Evolutionary conservation across 768 basidiomycete genomes (phyloP).

Genomic region (Mycena rebaudengoi): DNA sequence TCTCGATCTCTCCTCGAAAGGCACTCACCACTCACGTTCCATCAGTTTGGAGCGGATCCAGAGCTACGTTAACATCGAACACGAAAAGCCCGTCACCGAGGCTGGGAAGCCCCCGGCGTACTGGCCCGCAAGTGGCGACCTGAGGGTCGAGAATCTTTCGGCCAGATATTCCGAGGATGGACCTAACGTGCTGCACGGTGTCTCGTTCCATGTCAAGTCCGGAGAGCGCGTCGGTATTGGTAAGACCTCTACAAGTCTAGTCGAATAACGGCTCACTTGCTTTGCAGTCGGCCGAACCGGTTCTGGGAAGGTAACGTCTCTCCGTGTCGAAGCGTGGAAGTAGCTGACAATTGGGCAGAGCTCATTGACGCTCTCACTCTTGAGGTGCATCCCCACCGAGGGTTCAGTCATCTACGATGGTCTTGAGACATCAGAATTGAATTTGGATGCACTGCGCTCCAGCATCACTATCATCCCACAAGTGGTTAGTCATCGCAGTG

Average conservation of each 20-base stretch:
- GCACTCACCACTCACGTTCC: neutral
- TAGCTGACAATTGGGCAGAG: constrained; percentile 44
- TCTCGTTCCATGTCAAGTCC: constrained; percentile 48
- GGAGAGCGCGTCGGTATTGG: constrained; percentile 59
- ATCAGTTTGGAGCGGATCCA: constrained; percentile 26
- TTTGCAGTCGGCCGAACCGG: constrained; percentile 34
- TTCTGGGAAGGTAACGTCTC: constrained; percentile 30
- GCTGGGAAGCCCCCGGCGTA: constrained; percentile 53
- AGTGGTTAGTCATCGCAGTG: constrained; percentile 42
- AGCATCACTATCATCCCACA: constrained; percentile 56
- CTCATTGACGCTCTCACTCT: constrained; percentile 62
- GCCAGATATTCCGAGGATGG: constrained; percentile 45
- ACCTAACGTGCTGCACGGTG: constrained; percentile 15
- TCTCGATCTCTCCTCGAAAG: constrained; percentile 15
- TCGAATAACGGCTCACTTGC: neutral
- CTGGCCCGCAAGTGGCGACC: constrained; percentile 58
- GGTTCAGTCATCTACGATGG: constrained; percentile 52
- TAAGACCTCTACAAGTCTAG: constrained; percentile 29
- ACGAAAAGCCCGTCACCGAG: constrained; percentile 42
- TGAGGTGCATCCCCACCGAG: constrained; percentile 47
- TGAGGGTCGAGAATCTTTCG: constrained; percentile 49
- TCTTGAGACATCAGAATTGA: constrained; percentile 46
- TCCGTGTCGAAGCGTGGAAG: no score
- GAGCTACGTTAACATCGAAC: constrained; percentile 51
- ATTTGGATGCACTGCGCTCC: constrained; percentile 52